Conservation (phyloP, 805 yeast genomes). For the Saccharomycopsis malanga region DNA sequence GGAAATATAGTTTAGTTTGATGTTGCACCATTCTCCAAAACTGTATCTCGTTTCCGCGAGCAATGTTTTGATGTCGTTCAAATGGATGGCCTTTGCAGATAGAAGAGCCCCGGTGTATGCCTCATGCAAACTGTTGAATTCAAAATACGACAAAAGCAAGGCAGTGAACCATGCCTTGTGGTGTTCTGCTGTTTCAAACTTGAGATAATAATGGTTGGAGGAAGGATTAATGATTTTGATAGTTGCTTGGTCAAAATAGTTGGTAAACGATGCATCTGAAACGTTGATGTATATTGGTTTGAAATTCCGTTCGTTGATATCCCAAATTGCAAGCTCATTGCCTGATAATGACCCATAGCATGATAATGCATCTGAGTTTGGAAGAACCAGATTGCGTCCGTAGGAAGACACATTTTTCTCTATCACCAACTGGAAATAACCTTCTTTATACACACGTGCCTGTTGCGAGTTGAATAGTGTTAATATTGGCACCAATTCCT, state of each 20-base stretch:
- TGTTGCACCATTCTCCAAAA: constrained; percentile 54
- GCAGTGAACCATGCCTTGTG: constrained; percentile 39
- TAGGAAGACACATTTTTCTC: neutral
- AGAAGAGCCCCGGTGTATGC: constrained; percentile 59
- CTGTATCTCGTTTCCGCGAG: constrained; percentile 42
- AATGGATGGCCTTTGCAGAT: constrained; percentile 47
- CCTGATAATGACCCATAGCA: constrained; percentile 36
- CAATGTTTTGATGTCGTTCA: constrained; percentile 53
- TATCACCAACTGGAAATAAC: constrained; percentile 31
- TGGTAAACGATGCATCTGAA: constrained; percentile 33
- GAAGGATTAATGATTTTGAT: constrained; percentile 19
- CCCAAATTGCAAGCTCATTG: constrained; percentile 45
- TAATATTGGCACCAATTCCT: constrained; percentile 65
- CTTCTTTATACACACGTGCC: constrained; percentile 54
- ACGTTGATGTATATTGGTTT: constrained; percentile 48
- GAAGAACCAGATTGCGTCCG: neutral
- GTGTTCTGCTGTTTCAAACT: constrained; percentile 17
- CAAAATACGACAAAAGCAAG: constrained; percentile 48
- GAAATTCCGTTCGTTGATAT: constrained; percentile 31
- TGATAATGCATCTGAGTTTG: neutral
- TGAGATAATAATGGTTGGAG: constrained; percentile 23
- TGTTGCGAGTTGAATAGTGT: constrained; percentile 66
- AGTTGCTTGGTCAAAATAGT: constrained; percentile 7
- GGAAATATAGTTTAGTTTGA: constrained; percentile 51
- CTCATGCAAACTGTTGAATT: constrained; percentile 49